Conservation (phyloP, 2,329 filamentous ascomycete genomes). For the Bisporella sp. region DNA sequence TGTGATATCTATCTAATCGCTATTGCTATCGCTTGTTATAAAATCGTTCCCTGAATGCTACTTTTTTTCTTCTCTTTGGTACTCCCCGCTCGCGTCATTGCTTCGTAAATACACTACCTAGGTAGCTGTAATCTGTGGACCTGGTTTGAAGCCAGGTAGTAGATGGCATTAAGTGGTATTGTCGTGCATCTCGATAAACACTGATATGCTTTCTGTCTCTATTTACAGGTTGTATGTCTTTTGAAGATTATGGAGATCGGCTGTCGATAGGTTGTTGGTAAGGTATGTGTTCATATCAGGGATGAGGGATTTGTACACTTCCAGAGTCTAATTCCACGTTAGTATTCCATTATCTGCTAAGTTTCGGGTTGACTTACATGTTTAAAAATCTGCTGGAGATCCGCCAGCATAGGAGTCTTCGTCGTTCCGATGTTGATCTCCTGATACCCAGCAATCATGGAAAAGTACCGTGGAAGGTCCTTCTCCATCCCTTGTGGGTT, state of each 20-base stretch:
- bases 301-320: conserved; percentile 47
- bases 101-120: too few relatives aligned
- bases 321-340: conserved; percentile 34
- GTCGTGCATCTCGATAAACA: too few relatives aligned
- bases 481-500: conserved; percentile 93
- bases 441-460: conserved; percentile 71
- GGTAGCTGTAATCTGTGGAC: too few relatives aligned
- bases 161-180: too few relatives aligned
- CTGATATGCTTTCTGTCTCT: conserved; percentile 7
- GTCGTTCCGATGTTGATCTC: conserved; percentile 47
- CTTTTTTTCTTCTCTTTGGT: too few relatives aligned
- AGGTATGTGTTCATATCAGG: conserved; percentile 45
- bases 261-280: conserved; percentile 15
- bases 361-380: conserved; percentile 16
- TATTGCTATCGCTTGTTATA: too few relatives aligned
- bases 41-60: too few relatives aligned
- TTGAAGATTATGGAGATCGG: conserved; percentile 19
- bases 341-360: conserved; percentile 13
- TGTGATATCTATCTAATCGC: too few relatives aligned
- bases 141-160: too few relatives aligned
- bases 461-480: conserved; percentile 74
- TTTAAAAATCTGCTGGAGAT: conserved; percentile 25
- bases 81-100: too few relatives aligned
- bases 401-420: conserved; percentile 20
- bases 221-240: conserved; percentile 28